Evolutionary conservation across 257 asterid species (phyloP).

Genomic region (Orobanche coerulescens): DNA sequence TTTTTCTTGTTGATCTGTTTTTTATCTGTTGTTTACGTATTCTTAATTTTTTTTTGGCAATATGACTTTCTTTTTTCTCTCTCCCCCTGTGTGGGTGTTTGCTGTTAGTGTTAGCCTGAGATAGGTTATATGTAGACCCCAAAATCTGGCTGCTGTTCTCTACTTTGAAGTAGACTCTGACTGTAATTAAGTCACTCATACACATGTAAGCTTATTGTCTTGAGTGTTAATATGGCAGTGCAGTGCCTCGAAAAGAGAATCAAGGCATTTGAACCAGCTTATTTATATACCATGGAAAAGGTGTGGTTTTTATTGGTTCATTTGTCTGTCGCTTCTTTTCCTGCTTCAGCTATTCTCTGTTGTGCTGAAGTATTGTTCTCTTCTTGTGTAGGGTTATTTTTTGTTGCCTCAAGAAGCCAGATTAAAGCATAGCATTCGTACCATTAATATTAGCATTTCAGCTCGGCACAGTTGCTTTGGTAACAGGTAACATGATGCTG

Average conservation of each 20-base stretch:
- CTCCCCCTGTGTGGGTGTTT: not conserved
- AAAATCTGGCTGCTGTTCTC: conserved; percentile 9
- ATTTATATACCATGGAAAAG: conserved; percentile 84
- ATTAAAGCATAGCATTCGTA: conserved; percentile 60
- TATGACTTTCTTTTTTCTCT: not conserved
- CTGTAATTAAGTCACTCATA: not conserved
- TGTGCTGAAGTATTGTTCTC: conserved; percentile 15
- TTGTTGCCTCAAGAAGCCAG: conserved; percentile 89
- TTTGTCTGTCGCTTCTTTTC: conserved; percentile 12
- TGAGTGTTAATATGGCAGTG: conserved; percentile 52
- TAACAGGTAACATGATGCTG: conserved; percentile 51
- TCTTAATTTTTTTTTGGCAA: not conserved
- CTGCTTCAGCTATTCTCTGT: not conserved
- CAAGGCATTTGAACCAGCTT: conserved; percentile 84
- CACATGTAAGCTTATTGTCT: conserved; percentile 27
- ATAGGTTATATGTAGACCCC: not conserved
- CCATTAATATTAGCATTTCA: conserved; percentile 77
- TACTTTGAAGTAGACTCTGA: conserved; percentile 3
- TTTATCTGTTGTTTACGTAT: not conserved
- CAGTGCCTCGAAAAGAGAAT: conserved; percentile 93
- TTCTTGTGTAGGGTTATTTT: conserved; percentile 68
- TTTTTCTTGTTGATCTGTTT: not conserved
- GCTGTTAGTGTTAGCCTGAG: conserved; percentile 10
- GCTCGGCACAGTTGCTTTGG: conserved; percentile 91
- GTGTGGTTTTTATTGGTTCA: conserved; percentile 29